phyloP scores from a whole-genome alignment of 352 stramenopile genomes.

The Plasmopara muralis region DNA sequence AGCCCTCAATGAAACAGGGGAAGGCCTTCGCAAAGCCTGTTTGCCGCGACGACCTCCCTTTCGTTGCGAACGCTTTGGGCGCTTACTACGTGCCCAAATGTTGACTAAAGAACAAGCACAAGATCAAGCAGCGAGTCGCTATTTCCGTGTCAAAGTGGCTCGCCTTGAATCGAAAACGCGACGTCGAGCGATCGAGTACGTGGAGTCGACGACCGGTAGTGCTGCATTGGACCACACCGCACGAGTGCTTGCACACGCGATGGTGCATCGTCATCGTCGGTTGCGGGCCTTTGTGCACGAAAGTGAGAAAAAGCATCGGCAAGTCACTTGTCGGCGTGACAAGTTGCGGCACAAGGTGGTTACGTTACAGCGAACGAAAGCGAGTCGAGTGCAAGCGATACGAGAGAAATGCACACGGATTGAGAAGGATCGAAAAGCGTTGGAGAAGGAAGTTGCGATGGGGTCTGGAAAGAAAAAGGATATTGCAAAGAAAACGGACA shows the following conservation, averaged over 20 bases:
- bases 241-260: slow-evolving; percentile 20
- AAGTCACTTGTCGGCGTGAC: slow-evolving; percentile 23
- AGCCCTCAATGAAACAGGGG: slow-evolving; percentile 11
- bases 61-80: slow-evolving; percentile 35
- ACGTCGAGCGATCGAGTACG: slow-evolving; percentile 49
- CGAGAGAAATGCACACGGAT: slow-evolving; percentile 24
- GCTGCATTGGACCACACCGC: slow-evolving; percentile 46
- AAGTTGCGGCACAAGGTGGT: slow-evolving; percentile 32
- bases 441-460: slow-evolving; percentile 11
- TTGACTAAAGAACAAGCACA: slow-evolving; percentile 57
- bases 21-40: slow-evolving; percentile 41
- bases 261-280: slow-evolving; percentile 25
- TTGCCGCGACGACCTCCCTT: slow-evolving; percentile 33
- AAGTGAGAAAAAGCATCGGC: slow-evolving; percentile 21
- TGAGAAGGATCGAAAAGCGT: slow-evolving; percentile 15
- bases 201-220: slow-evolving; percentile 47
- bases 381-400: slow-evolving; percentile 24
- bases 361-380: slow-evolving; percentile 34
- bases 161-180: slow-evolving; percentile 46
- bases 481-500: too few relatives aligned
- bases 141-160: slow-evolving; percentile 42
- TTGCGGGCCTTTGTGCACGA: slow-evolving; percentile 35
- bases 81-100: slow-evolving; percentile 54
- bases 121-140: slow-evolving; percentile 53
- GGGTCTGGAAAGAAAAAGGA: slow-evolving; percentile 12